Percentiles rank a stretch among this genome's conserved stretches.
phyloP scores from a whole-genome alignment of 129 eudicot species.

The Tagetes erecta region DNA sequence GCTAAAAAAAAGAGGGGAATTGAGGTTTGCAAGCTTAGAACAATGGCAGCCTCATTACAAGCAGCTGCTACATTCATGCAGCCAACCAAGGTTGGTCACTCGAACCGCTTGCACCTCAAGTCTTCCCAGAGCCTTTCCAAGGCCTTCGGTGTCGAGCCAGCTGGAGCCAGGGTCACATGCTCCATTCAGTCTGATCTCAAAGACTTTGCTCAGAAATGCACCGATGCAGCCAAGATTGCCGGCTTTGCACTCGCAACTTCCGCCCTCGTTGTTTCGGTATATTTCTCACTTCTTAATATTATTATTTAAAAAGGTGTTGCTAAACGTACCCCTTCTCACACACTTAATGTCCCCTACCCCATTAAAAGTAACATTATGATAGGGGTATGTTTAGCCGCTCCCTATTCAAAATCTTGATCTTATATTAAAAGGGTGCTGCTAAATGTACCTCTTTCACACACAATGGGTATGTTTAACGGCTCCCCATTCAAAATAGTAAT shows the following conservation, averaged over 20 bases:
- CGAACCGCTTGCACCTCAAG: conserved; percentile 47
- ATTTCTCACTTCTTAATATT: conserved; percentile 9
- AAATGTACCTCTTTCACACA: too few species aligned
- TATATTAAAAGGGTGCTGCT: too few species aligned
- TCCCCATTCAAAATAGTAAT: too few species aligned
- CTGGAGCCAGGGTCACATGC: conserved; percentile 56
- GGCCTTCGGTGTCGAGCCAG: conserved; percentile 64
- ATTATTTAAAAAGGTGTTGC: not conserved
- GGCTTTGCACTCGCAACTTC: conserved; percentile 95
- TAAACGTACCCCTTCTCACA: too few species aligned
- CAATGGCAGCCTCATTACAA: conserved; percentile 82
- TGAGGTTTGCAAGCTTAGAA: conserved; percentile 27
- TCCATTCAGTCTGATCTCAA: conserved; percentile 78
- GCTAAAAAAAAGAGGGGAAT: conserved; percentile 14
- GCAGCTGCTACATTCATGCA: conserved; percentile 91
- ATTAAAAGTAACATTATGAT: too few species aligned
- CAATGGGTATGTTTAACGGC: too few species aligned
- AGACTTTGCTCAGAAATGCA: conserved; percentile 67
- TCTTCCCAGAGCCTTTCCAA: conserved; percentile 62
- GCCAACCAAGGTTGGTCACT: conserved; percentile 59
- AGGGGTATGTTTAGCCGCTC: too few species aligned
- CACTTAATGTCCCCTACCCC: too few species aligned
- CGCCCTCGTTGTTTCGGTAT: conserved; percentile 84
- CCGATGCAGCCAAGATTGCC: conserved; percentile 87
- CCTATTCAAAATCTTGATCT: too few species aligned